Evolutionary conservation across 2,329 filamentous ascomycete species (phyloP).

Genomic region (Calonectria pauciramosa): DNA sequence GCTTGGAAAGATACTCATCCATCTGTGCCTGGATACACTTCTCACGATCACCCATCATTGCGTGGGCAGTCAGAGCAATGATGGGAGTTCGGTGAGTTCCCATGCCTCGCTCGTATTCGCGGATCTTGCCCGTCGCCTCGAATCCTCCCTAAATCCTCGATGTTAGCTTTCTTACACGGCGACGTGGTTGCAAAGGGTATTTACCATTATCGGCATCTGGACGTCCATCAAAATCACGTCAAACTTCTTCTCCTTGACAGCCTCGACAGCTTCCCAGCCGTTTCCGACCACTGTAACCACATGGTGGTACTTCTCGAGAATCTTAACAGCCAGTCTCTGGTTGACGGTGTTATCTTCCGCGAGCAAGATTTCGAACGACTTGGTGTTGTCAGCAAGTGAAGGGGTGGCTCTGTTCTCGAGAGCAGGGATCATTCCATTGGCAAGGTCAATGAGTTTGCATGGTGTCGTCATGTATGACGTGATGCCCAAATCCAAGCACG

Average conservation of each 20-base stretch:
- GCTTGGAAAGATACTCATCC: constrained; percentile 99
- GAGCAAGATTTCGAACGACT: constrained; percentile 94
- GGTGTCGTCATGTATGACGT: constrained; percentile 99
- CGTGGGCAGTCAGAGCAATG: constrained; percentile 96
- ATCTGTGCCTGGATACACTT: constrained; percentile 99
- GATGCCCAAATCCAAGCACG: constrained; percentile 93
- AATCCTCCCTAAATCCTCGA: constrained; percentile 81
- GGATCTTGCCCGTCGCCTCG: constrained; percentile 95
- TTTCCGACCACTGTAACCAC: constrained; percentile 95
- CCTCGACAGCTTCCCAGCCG: constrained; percentile 91
- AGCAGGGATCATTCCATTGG: constrained; percentile 95
- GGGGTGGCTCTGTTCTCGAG: constrained; percentile 94
- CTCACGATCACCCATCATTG: constrained; percentile 98
- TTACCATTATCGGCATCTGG: constrained; percentile 99
- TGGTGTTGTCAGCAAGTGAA: constrained; percentile 91
- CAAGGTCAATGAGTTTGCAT: constrained; percentile 92
- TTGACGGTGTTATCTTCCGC: constrained; percentile 99
- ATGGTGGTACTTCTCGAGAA: constrained; percentile 96
- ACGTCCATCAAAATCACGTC: constrained; percentile 99
- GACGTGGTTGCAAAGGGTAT: neutral
- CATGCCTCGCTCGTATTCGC: constrained; percentile 90
- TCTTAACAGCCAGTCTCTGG: constrained; percentile 95
- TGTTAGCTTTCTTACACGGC: constrained; percentile 51
- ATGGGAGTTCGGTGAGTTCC: constrained; percentile 90
- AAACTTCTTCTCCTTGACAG: constrained; percentile 92